These are phyloP conservation scores for Diaporthe citri DNA, from an alignment of 2,329 filamentous ascomycete species.

Conservation along the genomic window DNA sequence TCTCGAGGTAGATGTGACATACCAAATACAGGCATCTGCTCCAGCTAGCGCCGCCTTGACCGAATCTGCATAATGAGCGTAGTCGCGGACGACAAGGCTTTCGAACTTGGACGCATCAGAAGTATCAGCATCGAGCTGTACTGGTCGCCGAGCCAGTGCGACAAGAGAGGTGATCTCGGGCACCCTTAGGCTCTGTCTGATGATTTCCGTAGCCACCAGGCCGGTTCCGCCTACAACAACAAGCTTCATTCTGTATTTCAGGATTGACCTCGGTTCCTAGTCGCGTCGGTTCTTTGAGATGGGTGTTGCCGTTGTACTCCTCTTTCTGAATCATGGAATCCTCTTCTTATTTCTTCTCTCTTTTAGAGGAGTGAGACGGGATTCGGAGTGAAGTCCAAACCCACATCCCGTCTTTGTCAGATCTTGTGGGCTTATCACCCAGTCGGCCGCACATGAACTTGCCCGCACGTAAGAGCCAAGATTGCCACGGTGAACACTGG, in stretches of 20 bases:
- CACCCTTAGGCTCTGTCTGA: constrained; percentile 55
- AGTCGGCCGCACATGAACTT: background rate
- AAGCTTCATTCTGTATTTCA: constrained; percentile 54
- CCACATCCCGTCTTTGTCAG: constrained; percentile 9
- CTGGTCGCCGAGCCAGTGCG: constrained; percentile 54
- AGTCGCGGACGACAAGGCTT: constrained; percentile 55
- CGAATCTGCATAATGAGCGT: constrained; percentile 54
- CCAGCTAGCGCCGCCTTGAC: constrained; percentile 55
- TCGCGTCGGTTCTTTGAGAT: background rate
- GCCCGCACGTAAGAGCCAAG: background rate
- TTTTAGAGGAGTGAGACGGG: background rate
- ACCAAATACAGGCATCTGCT: constrained; percentile 60
- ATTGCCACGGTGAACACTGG: background rate
- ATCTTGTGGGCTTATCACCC: background rate
- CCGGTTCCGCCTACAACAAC: constrained; percentile 58
- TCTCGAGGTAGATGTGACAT: background rate
- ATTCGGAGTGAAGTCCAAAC: background rate
- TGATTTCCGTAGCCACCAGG: constrained; percentile 56
- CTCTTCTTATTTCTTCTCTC: background rate
- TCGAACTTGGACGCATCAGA: constrained; percentile 51
- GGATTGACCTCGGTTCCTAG: background rate
- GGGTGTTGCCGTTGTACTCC: background rate
- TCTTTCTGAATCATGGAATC: background rate
- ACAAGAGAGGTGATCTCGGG: constrained; percentile 55
- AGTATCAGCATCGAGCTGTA: constrained; percentile 40